Evolutionary conservation across 176 grass and related monocot genomes (phyloP).

Genomic region (Themeda triandra): DNA sequence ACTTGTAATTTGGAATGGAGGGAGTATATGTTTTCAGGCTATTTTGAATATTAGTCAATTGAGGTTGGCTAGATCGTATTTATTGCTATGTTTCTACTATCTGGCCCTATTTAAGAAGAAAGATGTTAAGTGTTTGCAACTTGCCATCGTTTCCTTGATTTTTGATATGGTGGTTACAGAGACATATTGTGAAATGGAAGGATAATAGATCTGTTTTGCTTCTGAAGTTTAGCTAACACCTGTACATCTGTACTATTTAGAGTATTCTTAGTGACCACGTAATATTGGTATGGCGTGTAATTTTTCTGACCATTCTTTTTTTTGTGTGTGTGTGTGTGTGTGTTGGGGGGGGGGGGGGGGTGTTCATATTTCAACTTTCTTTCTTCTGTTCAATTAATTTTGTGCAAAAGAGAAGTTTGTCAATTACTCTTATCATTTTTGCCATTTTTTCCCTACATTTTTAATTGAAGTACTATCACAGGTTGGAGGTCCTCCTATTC

Average conservation of each 20-base stretch:
- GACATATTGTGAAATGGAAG: background rate
- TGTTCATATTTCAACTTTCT: background rate
- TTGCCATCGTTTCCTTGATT: background rate
- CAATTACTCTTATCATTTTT: constrained; percentile 1
- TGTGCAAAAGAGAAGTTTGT: background rate
- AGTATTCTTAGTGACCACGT: background rate
- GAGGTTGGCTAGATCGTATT: background rate
- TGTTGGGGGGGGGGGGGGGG: too few relatives aligned
- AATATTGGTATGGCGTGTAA: background rate
- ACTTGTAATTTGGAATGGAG: background rate
- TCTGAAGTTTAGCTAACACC: background rate
- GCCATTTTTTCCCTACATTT: background rate
- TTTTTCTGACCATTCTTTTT: background rate
- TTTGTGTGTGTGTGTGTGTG: too few relatives aligned
- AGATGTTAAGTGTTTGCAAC: background rate
- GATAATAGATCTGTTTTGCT: background rate
- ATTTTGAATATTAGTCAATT: background rate
- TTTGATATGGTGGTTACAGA: background rate
- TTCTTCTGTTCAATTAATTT: background rate
- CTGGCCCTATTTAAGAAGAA: background rate
- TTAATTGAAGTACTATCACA: constrained; percentile 31
- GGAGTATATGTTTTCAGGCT: background rate
- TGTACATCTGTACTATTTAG: background rate
- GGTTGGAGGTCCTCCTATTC: constrained; percentile 88
- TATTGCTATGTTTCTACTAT: background rate